Conservation (phyloP, 1,284 basidiomycete species). For the Cryptococcus neoformans region DNA sequence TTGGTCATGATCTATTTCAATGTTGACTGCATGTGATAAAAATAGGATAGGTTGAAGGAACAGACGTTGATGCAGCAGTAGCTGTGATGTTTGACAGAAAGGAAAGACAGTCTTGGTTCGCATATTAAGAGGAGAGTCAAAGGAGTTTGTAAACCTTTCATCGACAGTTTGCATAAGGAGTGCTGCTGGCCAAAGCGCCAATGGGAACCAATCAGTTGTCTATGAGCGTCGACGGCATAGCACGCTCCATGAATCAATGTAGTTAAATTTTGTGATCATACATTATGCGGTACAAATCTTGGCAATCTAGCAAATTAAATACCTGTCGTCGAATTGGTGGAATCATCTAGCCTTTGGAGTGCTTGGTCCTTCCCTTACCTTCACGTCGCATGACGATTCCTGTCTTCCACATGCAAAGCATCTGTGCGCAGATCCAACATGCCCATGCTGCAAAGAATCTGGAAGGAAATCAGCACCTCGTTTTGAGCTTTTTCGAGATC, state of each 20-base stretch:
- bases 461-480: background rate
- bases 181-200: too few relatives aligned
- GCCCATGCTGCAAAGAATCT: constrained; percentile 10
- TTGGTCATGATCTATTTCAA: background rate
- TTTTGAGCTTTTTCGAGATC: background rate
- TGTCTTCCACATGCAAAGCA: constrained; percentile 4
- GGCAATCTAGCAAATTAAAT: too few relatives aligned
- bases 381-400: constrained; percentile 1
- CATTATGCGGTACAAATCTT: too few relatives aligned
- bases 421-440: constrained; percentile 1
- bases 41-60: background rate
- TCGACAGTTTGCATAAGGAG: too few relatives aligned
- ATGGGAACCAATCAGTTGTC: too few relatives aligned
- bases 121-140: background rate
- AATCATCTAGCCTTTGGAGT: constrained; percentile 2
- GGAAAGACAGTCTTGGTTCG: background rate
- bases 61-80: background rate
- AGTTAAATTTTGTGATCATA: too few relatives aligned
- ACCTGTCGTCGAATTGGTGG: too few relatives aligned
- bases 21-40: background rate
- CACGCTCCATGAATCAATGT: too few relatives aligned
- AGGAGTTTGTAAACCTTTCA: background rate
- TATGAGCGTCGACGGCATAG: too few relatives aligned
- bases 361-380: background rate
- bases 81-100: background rate